Evolutionary conservation across 768 basidiomycete genomes (phyloP), one percentile per base, ranked within the genome.

Genomic region (Suillus discolor): DNA sequence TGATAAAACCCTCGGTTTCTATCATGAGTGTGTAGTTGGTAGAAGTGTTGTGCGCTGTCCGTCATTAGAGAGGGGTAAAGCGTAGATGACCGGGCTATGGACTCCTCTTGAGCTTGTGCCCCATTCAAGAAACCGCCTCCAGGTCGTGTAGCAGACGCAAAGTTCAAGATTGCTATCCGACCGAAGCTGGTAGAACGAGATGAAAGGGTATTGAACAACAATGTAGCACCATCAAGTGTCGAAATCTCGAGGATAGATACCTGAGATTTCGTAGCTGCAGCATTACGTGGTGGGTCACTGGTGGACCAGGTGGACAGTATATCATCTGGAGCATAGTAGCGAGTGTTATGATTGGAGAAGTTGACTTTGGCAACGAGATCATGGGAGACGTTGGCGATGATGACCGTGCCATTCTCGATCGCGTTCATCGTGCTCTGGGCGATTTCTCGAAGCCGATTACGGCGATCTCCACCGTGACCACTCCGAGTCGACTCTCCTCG

Each of bases 31-130:
- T 93, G 92, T 23, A 86, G 72, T 3, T 74, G 76, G 73, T 94
- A 91, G 77, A 91, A 93, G 47, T 82, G 80, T 53, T 84, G 78
- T 0, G 85, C 88, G 6, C 79, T 80, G 18, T 75, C 73, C 12
- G 87, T 85, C 71, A 82, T 81, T 63, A 93, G 87, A 11, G 87
- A 83, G 1, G 83, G 79, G 68, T 88, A 91, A 7, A 94, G 77
- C 6, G 88, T 89, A 13, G 91, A 92, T 6, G 90, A 85, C 49
- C 92, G 87, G 13, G 92, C 91, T 70, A 94, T 84, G 44, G 88
- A 88, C 74, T 94, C 92, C 74, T 94, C 92, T 70, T 94, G 92
- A 2, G 92, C 92, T 65, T 87, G 85, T 0, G 90, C 86, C 18
- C 92, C 92, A 63, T 75, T 81, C 65, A 85, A 81, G 75, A 94